Evolutionary conservation across 2,329 filamentous ascomycete species (phyloP).

Genomic region (Ophiostoma fasciatum): DNA sequence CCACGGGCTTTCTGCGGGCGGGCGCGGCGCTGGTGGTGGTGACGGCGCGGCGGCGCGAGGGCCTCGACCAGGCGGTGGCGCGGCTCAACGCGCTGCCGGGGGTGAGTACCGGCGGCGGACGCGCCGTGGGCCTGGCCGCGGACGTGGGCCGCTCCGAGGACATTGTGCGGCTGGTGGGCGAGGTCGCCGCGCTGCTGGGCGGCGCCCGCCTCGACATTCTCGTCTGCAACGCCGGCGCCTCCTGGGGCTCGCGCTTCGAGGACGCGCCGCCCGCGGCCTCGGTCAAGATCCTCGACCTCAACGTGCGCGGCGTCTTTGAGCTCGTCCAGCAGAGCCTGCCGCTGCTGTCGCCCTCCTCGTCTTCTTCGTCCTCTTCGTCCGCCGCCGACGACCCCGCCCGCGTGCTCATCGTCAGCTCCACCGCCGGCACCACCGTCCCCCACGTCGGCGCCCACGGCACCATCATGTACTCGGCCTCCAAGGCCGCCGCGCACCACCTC

Average conservation of each 20-base stretch:
- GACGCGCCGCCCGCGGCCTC: conserved; percentile 45
- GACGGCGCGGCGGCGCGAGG: conserved; percentile 53
- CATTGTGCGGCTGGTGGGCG: conserved; percentile 41
- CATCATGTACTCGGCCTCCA: conserved; percentile 52
- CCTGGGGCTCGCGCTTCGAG: conserved; percentile 55
- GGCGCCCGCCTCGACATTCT: conserved; percentile 47
- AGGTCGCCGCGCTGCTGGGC: conserved; percentile 41
- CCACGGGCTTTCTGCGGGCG: conserved; percentile 53
- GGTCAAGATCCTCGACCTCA: conserved; percentile 53
- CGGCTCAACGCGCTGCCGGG: conserved; percentile 49
- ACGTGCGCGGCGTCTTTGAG: conserved; percentile 57
- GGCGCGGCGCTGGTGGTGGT: conserved; percentile 58
- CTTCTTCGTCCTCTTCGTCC: too few relatives aligned
- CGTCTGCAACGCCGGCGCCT: conserved; percentile 55
- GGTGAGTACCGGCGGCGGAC: conserved; percentile 38
- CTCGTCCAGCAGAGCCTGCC: conserved; percentile 40
- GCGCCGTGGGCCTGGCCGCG: conserved; percentile 49
- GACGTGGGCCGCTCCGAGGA: conserved; percentile 48
- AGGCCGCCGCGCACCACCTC: conserved; percentile 50
- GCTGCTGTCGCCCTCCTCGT: conserved; percentile 7
- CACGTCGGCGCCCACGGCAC: conserved; percentile 44
- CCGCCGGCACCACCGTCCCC: conserved; percentile 49
- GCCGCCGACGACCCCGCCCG: conserved; percentile 40
- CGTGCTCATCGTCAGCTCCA: conserved; percentile 51
- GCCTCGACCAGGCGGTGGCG: conserved; percentile 46